A percentile compares a stretch with the other conserved stretches of the same genome.
Evolutionary conservation across 257 asterid species (phyloP).

Genomic region (Solanum etuberosum): DNA sequence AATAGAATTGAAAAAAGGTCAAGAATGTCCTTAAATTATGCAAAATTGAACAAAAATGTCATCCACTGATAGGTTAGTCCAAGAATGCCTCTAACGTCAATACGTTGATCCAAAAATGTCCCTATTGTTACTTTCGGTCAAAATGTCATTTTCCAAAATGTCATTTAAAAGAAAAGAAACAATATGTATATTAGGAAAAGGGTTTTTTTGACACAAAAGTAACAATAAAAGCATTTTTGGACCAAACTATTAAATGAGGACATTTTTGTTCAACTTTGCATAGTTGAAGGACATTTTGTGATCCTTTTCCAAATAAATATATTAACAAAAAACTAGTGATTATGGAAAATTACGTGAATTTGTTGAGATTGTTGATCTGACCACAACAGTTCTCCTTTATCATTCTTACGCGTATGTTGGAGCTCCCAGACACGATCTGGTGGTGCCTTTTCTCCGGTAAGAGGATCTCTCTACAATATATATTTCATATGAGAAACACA

Average conservation of each 20-base stretch:
- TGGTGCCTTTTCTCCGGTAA: background rate
- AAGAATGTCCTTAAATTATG: background rate
- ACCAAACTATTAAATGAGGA: background rate
- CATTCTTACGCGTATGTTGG: conserved; percentile 3
- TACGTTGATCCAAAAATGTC: background rate
- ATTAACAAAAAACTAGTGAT: background rate
- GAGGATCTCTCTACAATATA: background rate
- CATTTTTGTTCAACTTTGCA: background rate
- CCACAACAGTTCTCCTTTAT: background rate
- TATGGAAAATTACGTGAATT: background rate
- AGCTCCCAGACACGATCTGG: conserved; percentile 4
- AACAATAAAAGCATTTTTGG: background rate
- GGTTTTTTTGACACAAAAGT: background rate
- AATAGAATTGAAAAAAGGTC: background rate
- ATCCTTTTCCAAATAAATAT: background rate
- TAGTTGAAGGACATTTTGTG: background rate
- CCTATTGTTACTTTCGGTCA: background rate
- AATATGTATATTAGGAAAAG: background rate
- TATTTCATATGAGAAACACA: background rate
- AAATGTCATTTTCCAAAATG: background rate
- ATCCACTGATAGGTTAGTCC: background rate
- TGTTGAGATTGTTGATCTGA: background rate
- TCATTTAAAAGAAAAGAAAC: background rate
- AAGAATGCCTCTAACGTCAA: background rate
- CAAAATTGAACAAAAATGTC: background rate